phyloP scores from a whole-genome alignment of 2,329 filamentous ascomycete species.

The Nemania diffusa region DNA sequence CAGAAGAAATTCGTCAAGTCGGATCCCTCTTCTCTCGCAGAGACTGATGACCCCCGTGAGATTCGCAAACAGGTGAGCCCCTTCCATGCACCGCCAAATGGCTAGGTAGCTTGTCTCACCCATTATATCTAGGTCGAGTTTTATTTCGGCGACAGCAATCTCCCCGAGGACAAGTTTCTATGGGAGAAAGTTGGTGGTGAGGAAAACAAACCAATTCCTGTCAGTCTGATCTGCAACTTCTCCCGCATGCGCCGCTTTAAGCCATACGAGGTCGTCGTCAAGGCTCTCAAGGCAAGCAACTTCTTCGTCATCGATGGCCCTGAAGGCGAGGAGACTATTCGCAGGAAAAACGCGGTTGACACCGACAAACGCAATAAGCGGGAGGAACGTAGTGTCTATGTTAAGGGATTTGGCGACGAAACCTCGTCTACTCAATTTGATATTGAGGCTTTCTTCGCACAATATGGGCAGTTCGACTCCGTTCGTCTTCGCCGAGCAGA shows the following conservation, averaged over 20 bases:
- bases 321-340: constrained; percentile 75
- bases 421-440: constrained; percentile 88
- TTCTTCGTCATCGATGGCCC: constrained; percentile 78
- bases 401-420: constrained; percentile 92
- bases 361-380: constrained; percentile 70
- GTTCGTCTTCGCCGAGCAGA: constrained; percentile 85
- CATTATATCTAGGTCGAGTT: constrained; percentile 57
- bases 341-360: constrained; percentile 79
- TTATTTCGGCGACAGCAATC: constrained; percentile 63
- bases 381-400: constrained; percentile 83
- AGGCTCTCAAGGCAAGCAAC: constrained; percentile 81
- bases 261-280: constrained; percentile 83
- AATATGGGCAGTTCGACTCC: constrained; percentile 80
- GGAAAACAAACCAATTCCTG: constrained; percentile 81
- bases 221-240: constrained; percentile 84
- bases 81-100: neutral
- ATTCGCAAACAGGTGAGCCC: constrained; percentile 83
- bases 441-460: constrained; percentile 89
- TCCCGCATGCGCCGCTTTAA: constrained; percentile 97
- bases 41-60: constrained; percentile 79
- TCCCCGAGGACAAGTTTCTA: constrained; percentile 88
- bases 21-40: constrained; percentile 72
- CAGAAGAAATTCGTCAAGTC: constrained; percentile 72
- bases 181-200: constrained; percentile 80
- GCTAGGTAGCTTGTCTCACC: constrained; percentile 2